A percentile compares a stretch with the other conserved stretches of the same genome.
Conservation (phyloP, 495 filamentous ascomycete genomes). For the Penicillium subrubescens region DNA sequence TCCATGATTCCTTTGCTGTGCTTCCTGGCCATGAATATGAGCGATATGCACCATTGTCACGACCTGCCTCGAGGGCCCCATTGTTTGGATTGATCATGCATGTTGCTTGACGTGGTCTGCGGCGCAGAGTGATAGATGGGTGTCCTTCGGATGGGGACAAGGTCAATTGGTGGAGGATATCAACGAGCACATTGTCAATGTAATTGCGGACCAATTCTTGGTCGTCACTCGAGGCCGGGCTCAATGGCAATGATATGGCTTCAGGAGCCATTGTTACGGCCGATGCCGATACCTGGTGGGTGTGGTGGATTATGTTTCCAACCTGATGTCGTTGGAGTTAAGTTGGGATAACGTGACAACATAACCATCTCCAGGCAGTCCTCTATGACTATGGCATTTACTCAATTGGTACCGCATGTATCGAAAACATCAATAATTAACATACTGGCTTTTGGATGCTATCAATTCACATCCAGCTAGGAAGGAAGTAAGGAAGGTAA, state of each 20-base stretch:
- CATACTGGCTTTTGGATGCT: not conserved
- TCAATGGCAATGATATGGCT: not conserved
- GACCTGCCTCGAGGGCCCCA: conserved; percentile 32
- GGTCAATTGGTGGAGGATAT: conserved; percentile 29
- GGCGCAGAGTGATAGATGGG: conserved; percentile 37
- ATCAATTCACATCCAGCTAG: not conserved
- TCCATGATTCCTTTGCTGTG: conserved; percentile 62
- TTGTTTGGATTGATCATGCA: conserved; percentile 33
- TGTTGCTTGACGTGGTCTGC: conserved; percentile 22
- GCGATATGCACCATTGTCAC: conserved; percentile 14
- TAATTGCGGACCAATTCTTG: conserved; percentile 29
- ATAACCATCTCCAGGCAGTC: not conserved
- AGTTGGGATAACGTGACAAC: conserved; percentile 1
- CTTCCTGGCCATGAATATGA: conserved; percentile 61
- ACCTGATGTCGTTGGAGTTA: not conserved
- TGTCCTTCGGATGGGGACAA: conserved; percentile 27
- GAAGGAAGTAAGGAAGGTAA: not conserved
- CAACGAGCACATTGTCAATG: conserved; percentile 35
- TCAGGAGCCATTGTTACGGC: conserved; percentile 13
- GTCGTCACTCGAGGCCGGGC: not conserved
- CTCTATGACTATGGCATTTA: not conserved
- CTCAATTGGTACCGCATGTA: not conserved
- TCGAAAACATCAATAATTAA: not conserved
- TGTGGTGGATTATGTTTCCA: not conserved
- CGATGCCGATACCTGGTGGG: not conserved